These are phyloP conservation scores for Chloridella minuta DNA, from an alignment of 352 stramenopile genomes.

Conservation along the genomic window DNA sequence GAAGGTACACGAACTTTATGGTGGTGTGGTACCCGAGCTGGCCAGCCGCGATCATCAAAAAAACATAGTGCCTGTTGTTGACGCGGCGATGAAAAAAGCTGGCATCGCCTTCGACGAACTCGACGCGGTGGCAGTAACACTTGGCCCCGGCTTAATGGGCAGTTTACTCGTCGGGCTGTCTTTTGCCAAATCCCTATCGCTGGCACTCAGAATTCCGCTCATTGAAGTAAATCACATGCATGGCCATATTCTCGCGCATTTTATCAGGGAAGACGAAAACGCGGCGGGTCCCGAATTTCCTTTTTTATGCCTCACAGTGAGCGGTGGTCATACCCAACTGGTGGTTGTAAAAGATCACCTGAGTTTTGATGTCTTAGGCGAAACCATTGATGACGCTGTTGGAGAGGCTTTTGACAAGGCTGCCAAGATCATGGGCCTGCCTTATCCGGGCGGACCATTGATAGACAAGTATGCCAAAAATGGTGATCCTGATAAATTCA, in stretches of 20 bases:
- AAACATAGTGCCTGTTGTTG: background rate
- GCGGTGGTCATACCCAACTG: background rate
- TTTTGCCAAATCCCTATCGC: background rate
- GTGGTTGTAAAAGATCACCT: background rate
- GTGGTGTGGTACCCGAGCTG: background rate
- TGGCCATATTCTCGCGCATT: background rate
- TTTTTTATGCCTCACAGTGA: background rate
- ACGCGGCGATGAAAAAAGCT: background rate
- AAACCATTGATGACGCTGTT: background rate
- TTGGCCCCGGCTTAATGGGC: background rate
- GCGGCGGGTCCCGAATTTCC: background rate
- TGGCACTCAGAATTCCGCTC: background rate
- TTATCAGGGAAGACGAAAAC: background rate
- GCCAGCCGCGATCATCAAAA: background rate
- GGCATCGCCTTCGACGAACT: background rate
- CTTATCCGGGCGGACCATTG: background rate
- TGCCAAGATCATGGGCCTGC: background rate
- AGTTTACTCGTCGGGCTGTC: background rate
- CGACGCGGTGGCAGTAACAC: background rate
- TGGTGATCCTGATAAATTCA: background rate
- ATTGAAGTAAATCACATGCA: background rate
- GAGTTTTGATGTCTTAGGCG: background rate
- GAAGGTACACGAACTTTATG: background rate
- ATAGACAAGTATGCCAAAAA: background rate
- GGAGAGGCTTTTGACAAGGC: background rate